Base-by-base conservation (phyloP, 768 basidiomycete species). In the Termitomyces titanicus region DNA sequence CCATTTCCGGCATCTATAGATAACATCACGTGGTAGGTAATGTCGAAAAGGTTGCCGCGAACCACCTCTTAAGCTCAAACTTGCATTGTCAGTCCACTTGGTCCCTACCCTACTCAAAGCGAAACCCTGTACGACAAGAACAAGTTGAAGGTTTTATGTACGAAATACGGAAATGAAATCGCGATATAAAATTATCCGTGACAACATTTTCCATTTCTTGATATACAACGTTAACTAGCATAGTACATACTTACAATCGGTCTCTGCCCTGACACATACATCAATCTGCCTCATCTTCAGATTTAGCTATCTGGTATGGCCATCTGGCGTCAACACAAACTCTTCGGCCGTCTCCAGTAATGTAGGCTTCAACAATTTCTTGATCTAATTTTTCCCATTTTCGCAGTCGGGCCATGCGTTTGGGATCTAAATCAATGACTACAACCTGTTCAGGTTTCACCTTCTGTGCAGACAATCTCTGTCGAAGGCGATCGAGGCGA, bases 381-480 rank as follows among this genome's bases (percentile, higher is more conserved):
- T 69, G 65, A 69, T 98, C 95, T 58, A 94, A 70, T 54, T 79
- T 72, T 58, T 79, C 79, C 93, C 94, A 98, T 60, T 79, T 80
- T 37, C 63, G 67, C 51, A 98, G 65, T 62, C 85, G 81, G 25
- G 71, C 66, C 61, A 89, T 70, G 47, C 79, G 77, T 72, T 98
- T 98, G 53, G 84, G 76, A 69, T 95, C 96, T 46, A 97, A 72
- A 68, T 98, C 96, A 61, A 98, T 92, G 34, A 94, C 73, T 29
- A 81, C 85, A 25, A 90, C 77, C 17, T 72, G 70, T 12, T 68
- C 58, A 25, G 63, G 63, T 35, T 61, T 54, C 25, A 60, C 59
- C 10, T 58, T 56, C 9, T 55, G 47, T 5, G 55, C 24, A 35
- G 60, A 33, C 31, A 53, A 47, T n/a, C 56, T 63, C 18, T 63